Percentiles rank a stretch among this genome's conserved stretches.
Evolutionary conservation across 2,329 filamentous ascomycete species (phyloP).

Genomic region (Periconia macrospinosa): DNA sequence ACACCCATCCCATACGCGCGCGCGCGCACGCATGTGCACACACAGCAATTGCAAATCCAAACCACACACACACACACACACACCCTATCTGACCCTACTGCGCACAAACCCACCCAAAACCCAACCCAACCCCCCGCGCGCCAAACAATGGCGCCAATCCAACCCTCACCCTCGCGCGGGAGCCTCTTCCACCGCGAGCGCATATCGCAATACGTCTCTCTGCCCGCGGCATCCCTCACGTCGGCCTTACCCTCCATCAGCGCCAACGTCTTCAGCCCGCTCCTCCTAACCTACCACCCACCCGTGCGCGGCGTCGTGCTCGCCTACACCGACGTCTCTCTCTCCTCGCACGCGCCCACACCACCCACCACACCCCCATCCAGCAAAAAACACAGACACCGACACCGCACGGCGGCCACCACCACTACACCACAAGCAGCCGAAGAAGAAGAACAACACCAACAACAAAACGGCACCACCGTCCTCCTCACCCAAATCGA

Average conservation of each 20-base stretch:
- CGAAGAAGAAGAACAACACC: conserved; percentile 6
- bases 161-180: conserved; percentile 3
- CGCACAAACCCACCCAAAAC: conserved; percentile 9
- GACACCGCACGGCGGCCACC: background rate
- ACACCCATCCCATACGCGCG: too few species aligned
- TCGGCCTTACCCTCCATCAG: conserved; percentile 71
- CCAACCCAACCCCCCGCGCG: conserved; percentile 3
- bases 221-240: conserved; percentile 71
- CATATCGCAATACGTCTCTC: conserved; percentile 76
- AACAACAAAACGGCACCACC: conserved; percentile 7
- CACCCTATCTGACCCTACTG: conserved; percentile 15
- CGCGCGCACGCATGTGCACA: too few species aligned
- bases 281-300: conserved; percentile 76
- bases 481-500: conserved; percentile 32
- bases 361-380: conserved; percentile 19
- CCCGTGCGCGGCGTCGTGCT: conserved; percentile 74
- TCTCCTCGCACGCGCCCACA: conserved; percentile 53
- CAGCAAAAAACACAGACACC: conserved; percentile 5
- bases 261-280: conserved; percentile 73
- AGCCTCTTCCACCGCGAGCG: conserved; percentile 67
- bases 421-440: conserved; percentile 5
- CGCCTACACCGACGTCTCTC: conserved; percentile 68
- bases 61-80: too few species aligned
- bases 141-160: conserved; percentile 36
- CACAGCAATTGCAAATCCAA: too few species aligned